phyloP scores from a whole-genome alignment of 257 asterid species.

The Rauvolfia tetraphylla region DNA sequence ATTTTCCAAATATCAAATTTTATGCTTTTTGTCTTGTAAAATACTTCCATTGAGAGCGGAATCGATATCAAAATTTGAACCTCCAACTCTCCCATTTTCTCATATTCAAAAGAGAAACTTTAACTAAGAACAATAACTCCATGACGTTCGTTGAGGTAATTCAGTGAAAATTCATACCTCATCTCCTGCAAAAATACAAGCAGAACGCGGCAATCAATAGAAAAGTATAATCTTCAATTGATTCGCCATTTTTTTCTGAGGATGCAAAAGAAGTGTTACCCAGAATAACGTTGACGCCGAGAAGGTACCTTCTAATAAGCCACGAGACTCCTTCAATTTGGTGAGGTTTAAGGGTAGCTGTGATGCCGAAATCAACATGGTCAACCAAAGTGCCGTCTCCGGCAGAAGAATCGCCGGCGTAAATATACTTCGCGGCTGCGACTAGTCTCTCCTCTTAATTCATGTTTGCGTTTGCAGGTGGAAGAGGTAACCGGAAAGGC shows the following conservation, averaged over 20 bases:
- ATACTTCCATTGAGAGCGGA: background rate
- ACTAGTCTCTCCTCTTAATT: constrained; percentile 61
- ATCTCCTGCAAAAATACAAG: constrained; percentile 61
- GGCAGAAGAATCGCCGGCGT: constrained; percentile 46
- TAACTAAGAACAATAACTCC: background rate
- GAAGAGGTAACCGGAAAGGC: background rate
- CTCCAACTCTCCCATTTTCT: background rate
- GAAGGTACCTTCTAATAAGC: constrained; percentile 73
- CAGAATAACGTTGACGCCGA: constrained; percentile 87
- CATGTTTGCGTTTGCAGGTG: constrained; percentile 30
- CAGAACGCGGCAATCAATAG: constrained; percentile 3
- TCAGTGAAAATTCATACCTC: constrained; percentile 54
- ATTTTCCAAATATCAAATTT: background rate
- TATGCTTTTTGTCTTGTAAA: background rate
- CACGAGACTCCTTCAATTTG: constrained; percentile 84
- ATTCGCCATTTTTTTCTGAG: background rate
- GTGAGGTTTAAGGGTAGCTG: constrained; percentile 76
- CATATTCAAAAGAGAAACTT: background rate
- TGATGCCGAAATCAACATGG: constrained; percentile 43
- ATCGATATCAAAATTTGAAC: background rate
- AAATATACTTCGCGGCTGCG: constrained; percentile 72
- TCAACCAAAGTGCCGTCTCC: constrained; percentile 25
- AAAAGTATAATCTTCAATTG: background rate
- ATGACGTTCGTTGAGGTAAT: background rate
- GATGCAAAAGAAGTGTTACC: constrained; percentile 37